Evolutionary conservation across 2,329 filamentous ascomycete species (phyloP), one percentile per base, ranked within the genome.

Genomic region (Aspergillus sojae): DNA sequence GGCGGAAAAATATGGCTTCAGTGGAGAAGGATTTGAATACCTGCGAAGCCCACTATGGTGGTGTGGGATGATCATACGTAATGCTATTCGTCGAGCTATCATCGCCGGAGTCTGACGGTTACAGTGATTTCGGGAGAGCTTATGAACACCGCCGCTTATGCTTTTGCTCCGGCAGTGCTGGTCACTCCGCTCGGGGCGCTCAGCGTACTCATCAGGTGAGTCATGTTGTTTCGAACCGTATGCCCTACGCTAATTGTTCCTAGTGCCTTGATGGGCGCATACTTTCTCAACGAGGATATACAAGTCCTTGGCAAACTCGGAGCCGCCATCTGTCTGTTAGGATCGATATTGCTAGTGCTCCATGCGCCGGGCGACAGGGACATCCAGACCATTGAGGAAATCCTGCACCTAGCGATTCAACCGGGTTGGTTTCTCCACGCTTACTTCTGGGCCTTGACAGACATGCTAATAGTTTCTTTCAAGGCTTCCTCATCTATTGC

Each of bases 111-210:
- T 21, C 32, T 55, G 21, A 55, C 52, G 11, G 12, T 26, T 39
- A 36, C 32, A 55, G 52, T 55, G 52, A 19, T 55, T 16, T 39
- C 52, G 12, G 95, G 95, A 75, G 95, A 99, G 81, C 83, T 97
- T 62, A 96, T 93, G 81, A 99, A 99, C 80, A 99, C 99, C 77
- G 94, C 94, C 57, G 95, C 95, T 66, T 99, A 99, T 77, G 95
- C 95, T 9, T 99, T 98, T 80, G 95, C 95, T 69, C 95, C 95
- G 43, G 96, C 95, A n/a, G 99, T 99, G 79, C 86, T 99, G 60
- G 95, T 99, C 48, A 99, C 95, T 6, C 95, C 95, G 30, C 84
- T 99, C 28, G 95, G 95, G 65, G 95, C 95, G 61, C 85, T 99
- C 66, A 95, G 92, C 75, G 96, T 99, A 62, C 84, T 99, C 68